Evolutionary conservation across 352 stramenopile species (phyloP).

Genomic region (Globisporangium cederbergense): DNA sequence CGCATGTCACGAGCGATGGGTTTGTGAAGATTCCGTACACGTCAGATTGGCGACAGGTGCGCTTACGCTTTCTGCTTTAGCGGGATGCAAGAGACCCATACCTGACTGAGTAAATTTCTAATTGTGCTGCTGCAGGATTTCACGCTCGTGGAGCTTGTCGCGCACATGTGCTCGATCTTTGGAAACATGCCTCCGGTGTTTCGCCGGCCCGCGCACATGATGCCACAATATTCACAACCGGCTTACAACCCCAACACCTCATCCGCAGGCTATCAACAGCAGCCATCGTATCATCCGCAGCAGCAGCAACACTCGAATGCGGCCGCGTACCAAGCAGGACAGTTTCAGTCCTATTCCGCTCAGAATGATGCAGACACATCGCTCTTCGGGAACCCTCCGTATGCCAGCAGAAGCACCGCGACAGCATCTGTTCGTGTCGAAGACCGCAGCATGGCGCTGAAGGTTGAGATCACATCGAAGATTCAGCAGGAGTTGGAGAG

Average conservation of each 20-base stretch:
- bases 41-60: conserved; percentile 64
- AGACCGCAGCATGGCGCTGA: conserved; percentile 49
- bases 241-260: conserved; percentile 28
- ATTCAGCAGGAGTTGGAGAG: conserved; percentile 77
- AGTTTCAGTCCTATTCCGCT: conserved; percentile 19
- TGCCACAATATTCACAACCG: conserved; percentile 30
- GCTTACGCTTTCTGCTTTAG: neutral
- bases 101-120: neutral
- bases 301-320: conserved; percentile 17
- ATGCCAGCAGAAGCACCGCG: neutral
- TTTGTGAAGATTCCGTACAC: conserved; percentile 88
- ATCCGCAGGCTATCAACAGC: conserved; percentile 19
- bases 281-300: conserved; percentile 45
- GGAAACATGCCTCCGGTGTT: conserved; percentile 85
- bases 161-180: conserved; percentile 89
- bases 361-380: conserved; percentile 26
- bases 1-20: conserved; percentile 83
- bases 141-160: conserved; percentile 80
- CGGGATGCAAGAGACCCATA: neutral
- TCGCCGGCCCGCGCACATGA: conserved; percentile 49
- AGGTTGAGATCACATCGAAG: conserved; percentile 73
- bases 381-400: conserved; percentile 37
- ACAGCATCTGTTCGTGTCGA: conserved; percentile 21
- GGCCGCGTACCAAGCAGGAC: conserved; percentile 19
- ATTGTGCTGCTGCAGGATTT: conserved; percentile 42